Conservation (phyloP, 2,329 filamentous ascomycete species). For the Arthroderma sp. region DNA sequence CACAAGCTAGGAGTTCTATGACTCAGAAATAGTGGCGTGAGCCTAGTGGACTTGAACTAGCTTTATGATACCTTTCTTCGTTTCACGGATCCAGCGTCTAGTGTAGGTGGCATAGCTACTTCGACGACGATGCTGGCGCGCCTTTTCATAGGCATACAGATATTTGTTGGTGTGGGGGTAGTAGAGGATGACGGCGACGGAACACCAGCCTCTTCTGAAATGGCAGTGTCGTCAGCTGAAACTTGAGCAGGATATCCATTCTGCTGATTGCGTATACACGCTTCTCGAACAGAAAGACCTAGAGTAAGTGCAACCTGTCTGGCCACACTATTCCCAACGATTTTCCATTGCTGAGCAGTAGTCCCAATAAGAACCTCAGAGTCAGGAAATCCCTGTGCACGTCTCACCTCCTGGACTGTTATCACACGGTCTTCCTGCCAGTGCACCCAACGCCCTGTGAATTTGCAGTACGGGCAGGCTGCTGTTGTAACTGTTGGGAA, state of each 20-base stretch:
- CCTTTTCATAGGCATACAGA: background rate
- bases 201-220: background rate
- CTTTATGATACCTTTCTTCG: background rate
- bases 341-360: slow-evolving; percentile 45
- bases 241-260: background rate
- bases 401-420: slow-evolving; percentile 53
- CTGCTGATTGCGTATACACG: slow-evolving; percentile 29
- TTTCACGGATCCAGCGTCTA: background rate
- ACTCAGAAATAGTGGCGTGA: background rate
- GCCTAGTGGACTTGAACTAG: background rate
- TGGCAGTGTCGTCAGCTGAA: background rate
- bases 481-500: slow-evolving; percentile 54
- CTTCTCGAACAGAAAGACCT: slow-evolving; percentile 52
- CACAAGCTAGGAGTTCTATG: background rate
- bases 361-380: slow-evolving; percentile 56
- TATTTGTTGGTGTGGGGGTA: background rate
- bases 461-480: slow-evolving; percentile 41
- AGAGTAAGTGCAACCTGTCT: slow-evolving; percentile 54
- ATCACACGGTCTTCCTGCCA: slow-evolving; percentile 53
- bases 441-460: slow-evolving; percentile 48
- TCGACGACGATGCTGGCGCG: background rate
- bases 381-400: slow-evolving; percentile 60
- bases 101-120: background rate
- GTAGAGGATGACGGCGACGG: background rate
- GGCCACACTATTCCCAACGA: slow-evolving; percentile 68